Conservation (phyloP, 1,139 yeast genomes). For the Saccharomyces hybrid region DNA sequence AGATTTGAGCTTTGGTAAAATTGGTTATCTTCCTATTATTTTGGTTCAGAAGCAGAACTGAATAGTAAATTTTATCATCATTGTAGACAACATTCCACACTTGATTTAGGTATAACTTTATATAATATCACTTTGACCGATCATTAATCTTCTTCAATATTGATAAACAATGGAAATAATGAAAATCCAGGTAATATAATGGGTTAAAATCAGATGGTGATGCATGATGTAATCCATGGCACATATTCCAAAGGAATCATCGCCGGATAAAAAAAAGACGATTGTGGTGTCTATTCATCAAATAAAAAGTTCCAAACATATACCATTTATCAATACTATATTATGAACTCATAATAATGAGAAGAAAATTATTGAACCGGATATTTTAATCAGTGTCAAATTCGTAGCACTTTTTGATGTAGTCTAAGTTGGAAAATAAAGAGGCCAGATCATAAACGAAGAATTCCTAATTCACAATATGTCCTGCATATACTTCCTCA, state of each 20-base stretch:
- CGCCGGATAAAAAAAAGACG: conserved; percentile 31
- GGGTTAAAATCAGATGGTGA: conserved; percentile 31
- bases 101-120: not conserved
- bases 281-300: conserved; percentile 33
- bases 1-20: conserved; percentile 20
- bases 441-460: conserved; percentile 31
- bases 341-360: conserved; percentile 27
- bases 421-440: conserved; percentile 3
- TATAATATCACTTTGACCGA: conserved; percentile 3
- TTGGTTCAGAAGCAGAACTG: conserved; percentile 35
- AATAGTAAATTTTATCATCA: conserved; percentile 29
- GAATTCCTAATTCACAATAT: conserved; percentile 34
- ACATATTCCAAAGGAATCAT: conserved; percentile 33
- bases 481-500: conserved; percentile 36
- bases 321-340: conserved; percentile 16
- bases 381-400: not conserved
- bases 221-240: conserved; percentile 33
- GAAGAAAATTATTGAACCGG: conserved; percentile 5
- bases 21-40: conserved; percentile 29
- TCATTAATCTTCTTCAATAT: conserved; percentile 2
- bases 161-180: not conserved
- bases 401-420: not conserved
- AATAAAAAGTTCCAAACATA: conserved; percentile 4
- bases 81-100: conserved; percentile 6
- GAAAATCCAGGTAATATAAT: not conserved